phyloP scores from a whole-genome alignment of 352 stramenopile species.

The Thalassiosira livingstoniorum region DNA sequence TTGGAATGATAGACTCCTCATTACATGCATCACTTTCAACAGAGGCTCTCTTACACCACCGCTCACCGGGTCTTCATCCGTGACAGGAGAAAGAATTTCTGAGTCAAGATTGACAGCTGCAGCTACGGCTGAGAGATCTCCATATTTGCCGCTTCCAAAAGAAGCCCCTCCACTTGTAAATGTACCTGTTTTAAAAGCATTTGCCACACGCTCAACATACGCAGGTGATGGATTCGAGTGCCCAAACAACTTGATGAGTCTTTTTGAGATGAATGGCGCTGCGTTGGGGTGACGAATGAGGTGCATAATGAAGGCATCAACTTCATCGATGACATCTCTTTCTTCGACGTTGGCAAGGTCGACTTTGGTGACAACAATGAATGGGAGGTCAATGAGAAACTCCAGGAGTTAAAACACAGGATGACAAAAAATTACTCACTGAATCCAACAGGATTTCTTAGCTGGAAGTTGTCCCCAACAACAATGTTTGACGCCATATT shows the following conservation, averaged over 20 bases:
- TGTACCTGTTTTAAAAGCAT: conserved; percentile 65
- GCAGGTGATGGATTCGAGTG: conserved; percentile 77
- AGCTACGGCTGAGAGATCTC: conserved; percentile 71
- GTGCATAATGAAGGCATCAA: conserved; percentile 78
- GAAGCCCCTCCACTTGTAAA: conserved; percentile 50
- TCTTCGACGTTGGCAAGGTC: too few relatives aligned
- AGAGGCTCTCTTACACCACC: conserved; percentile 74
- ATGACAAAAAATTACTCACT: too few relatives aligned
- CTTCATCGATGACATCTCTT: too few relatives aligned
- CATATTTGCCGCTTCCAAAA: conserved; percentile 72
- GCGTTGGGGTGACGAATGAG: conserved; percentile 73
- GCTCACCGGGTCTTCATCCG: conserved; percentile 69
- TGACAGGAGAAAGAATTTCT: conserved; percentile 63
- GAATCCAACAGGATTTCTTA: conserved; percentile 72
- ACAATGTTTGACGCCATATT: conserved; percentile 65
- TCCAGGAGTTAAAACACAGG: too few relatives aligned
- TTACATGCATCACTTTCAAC: conserved; percentile 40
- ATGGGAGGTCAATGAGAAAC: too few relatives aligned
- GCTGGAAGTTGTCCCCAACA: conserved; percentile 44
- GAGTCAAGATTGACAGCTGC: conserved; percentile 75
- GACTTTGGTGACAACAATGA: conserved; percentile 58
- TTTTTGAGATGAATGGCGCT: conserved; percentile 71
- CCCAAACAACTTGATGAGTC: conserved; percentile 72
- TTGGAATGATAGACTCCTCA: too few relatives aligned
- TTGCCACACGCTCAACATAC: conserved; percentile 67